Conservation (phyloP, 225 moss, liverwort and hornwort genomes). For the Climacium dendroides region DNA sequence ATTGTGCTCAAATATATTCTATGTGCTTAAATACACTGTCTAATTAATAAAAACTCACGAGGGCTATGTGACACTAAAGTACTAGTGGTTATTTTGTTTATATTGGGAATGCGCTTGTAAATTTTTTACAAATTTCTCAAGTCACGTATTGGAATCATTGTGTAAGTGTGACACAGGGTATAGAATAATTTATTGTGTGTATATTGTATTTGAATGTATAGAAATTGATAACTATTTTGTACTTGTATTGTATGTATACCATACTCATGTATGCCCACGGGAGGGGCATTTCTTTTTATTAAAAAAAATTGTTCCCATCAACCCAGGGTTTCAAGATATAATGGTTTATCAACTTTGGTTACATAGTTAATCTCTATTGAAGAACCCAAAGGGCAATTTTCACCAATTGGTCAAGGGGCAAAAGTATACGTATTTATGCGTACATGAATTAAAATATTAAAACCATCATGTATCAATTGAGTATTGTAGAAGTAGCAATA, state of each 20-base stretch:
- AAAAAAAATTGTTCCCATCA: neutral
- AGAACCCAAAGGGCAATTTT: neutral
- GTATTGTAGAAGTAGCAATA: neutral
- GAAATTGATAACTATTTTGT: neutral
- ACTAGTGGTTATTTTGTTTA: accelerated
- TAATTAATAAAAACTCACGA: neutral
- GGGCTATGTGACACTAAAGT: neutral
- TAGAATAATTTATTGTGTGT: neutral
- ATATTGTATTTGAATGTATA: neutral
- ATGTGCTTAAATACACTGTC: neutral
- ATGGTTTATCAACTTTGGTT: neutral
- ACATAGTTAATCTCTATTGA: too few relatives aligned
- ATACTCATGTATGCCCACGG: neutral
- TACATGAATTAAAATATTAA: neutral
- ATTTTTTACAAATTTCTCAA: neutral
- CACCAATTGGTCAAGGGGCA: neutral
- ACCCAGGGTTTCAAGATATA: neutral
- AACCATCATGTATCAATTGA: neutral
- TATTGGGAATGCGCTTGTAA: neutral
- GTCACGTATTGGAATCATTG: neutral
- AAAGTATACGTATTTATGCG: neutral
- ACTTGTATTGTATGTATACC: neutral
- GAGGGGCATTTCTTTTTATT: neutral
- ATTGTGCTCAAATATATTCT: neutral
- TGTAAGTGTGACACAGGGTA: neutral